A percentile compares a stretch with the other conserved stretches of the same genome.
phyloP scores from a whole-genome alignment of 805 yeast genomes.

The Metschnikowia lochheadii region DNA sequence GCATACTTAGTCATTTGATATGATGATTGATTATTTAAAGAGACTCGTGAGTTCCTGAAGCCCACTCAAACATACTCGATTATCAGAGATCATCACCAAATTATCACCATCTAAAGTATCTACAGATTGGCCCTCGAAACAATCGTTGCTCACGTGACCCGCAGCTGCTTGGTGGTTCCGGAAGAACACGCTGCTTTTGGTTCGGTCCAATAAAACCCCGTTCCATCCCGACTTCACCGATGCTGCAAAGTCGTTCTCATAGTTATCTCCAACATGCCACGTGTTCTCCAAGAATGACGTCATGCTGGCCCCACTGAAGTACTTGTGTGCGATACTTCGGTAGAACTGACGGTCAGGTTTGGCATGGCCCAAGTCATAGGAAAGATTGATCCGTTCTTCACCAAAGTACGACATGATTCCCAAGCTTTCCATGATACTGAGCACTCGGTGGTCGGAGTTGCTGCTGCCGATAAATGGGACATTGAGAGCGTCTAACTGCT shows the following conservation, averaged over 20 bases:
- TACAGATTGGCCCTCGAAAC: slow-evolving; percentile 12
- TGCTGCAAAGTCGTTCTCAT: slow-evolving; percentile 51
- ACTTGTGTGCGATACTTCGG: slow-evolving; percentile 10
- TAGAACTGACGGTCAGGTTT: slow-evolving; percentile 53
- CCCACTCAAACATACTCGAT: slow-evolving; percentile 23
- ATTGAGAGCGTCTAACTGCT: slow-evolving; percentile 25
- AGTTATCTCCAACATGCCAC: slow-evolving; percentile 72
- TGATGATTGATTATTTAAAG: slow-evolving; percentile 2
- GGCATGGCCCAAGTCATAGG: slow-evolving; percentile 51
- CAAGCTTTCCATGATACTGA: slow-evolving; percentile 43
- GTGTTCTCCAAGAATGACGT: slow-evolving; percentile 16
- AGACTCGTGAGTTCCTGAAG: slow-evolving; percentile 10
- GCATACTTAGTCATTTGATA: too few relatives aligned
- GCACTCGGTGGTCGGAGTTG: slow-evolving; percentile 60
- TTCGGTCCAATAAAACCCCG: slow-evolving; percentile 52
- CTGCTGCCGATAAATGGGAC: slow-evolving; percentile 46
- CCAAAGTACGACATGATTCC: slow-evolving; percentile 41
- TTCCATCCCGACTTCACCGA: slow-evolving; percentile 57
- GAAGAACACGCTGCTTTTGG: slow-evolving; percentile 17
- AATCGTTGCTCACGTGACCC: slow-evolving; percentile 11
- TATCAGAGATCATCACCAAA: slow-evolving; percentile 30
- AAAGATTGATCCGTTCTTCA: slow-evolving; percentile 39
- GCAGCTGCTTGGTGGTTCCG: slow-evolving; percentile 2
- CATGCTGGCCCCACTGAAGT: slow-evolving; percentile 3
- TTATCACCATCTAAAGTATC: slow-evolving; percentile 14